A percentile compares a stretch with the other conserved stretches of the same genome.
These are phyloP conservation scores for Sporothrix sp. DNA, from an alignment of 2,329 filamentous ascomycete genomes.

Conservation along the genomic window DNA sequence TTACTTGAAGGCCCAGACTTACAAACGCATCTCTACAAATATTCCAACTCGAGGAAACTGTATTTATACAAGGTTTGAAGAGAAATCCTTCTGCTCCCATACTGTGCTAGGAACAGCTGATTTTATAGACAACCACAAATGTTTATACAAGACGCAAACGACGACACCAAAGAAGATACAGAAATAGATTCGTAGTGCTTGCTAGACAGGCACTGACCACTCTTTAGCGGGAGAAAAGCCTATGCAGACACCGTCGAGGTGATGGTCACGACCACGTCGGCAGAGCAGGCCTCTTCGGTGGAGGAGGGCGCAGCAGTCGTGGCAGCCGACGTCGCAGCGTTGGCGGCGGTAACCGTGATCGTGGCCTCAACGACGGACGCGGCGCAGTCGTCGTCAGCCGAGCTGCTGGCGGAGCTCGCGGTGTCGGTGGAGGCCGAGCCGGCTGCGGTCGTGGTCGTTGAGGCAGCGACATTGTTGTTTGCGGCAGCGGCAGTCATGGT, in stretches of 20 bases:
- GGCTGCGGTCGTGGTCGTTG: neutral
- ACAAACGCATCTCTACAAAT: too few relatives aligned
- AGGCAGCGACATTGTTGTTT: neutral
- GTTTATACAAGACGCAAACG: neutral
- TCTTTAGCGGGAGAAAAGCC: neutral
- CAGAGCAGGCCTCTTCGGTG: constrained; percentile 10
- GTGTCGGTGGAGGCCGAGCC: neutral
- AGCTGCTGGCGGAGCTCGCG: neutral
- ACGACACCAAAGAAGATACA: neutral
- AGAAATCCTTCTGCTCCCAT: too few relatives aligned
- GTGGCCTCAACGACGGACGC: neutral
- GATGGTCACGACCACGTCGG: constrained; percentile 14
- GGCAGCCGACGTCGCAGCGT: constrained; percentile 1
- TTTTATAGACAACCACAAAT: too few relatives aligned
- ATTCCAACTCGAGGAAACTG: too few relatives aligned
- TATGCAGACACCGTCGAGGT: constrained; percentile 11
- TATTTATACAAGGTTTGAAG: too few relatives aligned
- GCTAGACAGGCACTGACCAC: neutral
- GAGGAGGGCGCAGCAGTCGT: constrained; percentile 1
- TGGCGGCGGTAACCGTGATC: neutral
- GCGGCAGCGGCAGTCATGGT: neutral
- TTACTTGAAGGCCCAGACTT: too few relatives aligned
- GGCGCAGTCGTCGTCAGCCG: neutral
- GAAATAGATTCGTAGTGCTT: neutral
- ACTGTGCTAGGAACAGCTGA: too few relatives aligned